Base-by-base conservation (phyloP, 345 rosid species). In the Camelina hispida region DNA sequence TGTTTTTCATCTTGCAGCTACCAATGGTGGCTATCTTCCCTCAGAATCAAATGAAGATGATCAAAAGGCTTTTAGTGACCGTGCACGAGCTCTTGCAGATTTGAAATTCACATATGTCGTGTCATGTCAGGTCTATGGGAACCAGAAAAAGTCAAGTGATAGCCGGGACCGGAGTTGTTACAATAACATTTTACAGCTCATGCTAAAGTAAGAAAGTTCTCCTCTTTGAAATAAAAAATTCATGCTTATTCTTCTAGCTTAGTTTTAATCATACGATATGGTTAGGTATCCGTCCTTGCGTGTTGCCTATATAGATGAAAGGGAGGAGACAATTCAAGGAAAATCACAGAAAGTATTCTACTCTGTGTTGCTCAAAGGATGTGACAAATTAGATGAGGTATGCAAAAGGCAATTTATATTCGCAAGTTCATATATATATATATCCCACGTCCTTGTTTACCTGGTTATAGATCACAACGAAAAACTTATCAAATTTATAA, bases 31-130 rank as follows among this genome's bases (percentile, higher is more conserved):
- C 74, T 43, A 63, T 69, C 66, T 62, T 80, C 62, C 69, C 62
- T 62, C 75, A 60, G 86, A 79, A 50, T 74, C 57, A 44, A 58
- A 55, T 47, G 84, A 75, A 71, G 79, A 66, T 40, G 60, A 68
- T 35, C 80, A n/a, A 6, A 77, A 62, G 74, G 69, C 25, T 55
- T 79, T 58, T 35, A 2, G 0, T 11, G 88, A 85, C 48, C 69
- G 52, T 7, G 86, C 87, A 34, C 83, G 81, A 66, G 98, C 99
- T 78, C 83, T 90, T 65, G 96, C 90, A 15, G 86, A 90, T 84
- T 44, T 95, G 81, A 95, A 95, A 86, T 93, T 92, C 83, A 92
- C 97, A 40, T 95, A 92, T 76, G 97, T 95, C 62, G 99, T 95
- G 79, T 95, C 99, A 25, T 95, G 99, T 87, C 99, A 95, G 76